Conservation (phyloP, 345 rosid genomes). For the Salix brachista region DNA sequence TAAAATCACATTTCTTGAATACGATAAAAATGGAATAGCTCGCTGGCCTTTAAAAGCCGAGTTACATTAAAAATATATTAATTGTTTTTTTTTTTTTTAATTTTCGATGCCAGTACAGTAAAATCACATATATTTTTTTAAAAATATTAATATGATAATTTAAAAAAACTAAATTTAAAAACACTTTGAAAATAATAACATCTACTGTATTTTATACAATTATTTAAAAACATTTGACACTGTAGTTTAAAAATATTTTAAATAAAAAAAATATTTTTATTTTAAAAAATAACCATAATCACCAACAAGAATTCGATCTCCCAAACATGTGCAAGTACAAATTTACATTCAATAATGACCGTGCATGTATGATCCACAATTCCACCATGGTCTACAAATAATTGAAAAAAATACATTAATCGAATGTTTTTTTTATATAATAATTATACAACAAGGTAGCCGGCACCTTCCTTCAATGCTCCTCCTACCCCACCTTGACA, state of each 20-base stretch:
- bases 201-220: too few species aligned
- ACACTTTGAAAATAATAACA: too few species aligned
- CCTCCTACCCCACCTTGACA: constrained; percentile 3
- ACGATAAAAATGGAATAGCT: background rate
- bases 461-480: constrained; percentile 5
- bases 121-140: too few species aligned
- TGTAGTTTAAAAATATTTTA: too few species aligned
- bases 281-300: too few species aligned
- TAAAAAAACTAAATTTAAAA: too few species aligned
- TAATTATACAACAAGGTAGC: constrained; percentile 13
- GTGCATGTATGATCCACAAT: background rate
- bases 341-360: background rate
- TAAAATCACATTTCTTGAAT: background rate
- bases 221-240: too few species aligned
- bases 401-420: background rate
- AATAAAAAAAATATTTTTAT: too few species aligned
- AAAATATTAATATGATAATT: too few species aligned
- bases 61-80: background rate
- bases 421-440: background rate
- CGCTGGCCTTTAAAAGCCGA: background rate
- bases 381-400: background rate
- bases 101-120: too few species aligned
- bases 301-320: background rate
- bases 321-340: background rate
- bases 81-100: too few species aligned